phyloP scores from a whole-genome alignment of 169 alveolate genomes.

The Babesia ovata region DNA sequence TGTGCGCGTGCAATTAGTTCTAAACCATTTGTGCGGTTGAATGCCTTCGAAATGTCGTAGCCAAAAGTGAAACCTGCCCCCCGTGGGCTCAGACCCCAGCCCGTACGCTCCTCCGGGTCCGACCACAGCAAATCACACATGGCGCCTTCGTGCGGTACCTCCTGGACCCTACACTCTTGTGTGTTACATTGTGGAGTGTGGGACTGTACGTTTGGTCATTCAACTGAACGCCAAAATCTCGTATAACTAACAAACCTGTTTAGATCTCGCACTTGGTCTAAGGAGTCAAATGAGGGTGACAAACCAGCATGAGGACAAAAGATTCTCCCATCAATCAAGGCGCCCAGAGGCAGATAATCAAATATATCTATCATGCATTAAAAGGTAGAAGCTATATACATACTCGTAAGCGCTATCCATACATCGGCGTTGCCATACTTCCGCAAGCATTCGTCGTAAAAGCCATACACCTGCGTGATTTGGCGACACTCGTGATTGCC shows the following conservation, averaged over 20 bases:
- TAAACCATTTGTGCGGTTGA: slow-evolving; percentile 90
- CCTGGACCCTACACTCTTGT: slow-evolving; percentile 69
- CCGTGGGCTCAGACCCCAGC: slow-evolving; percentile 95
- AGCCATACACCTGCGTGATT: slow-evolving; percentile 95
- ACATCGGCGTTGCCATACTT: slow-evolving; percentile 94
- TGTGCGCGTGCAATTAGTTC: slow-evolving; percentile 95
- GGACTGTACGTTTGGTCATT: background rate
- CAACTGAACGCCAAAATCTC: background rate
- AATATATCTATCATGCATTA: slow-evolving; percentile 82
- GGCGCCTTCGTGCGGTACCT: slow-evolving; percentile 98
- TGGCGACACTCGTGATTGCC: slow-evolving; percentile 97
- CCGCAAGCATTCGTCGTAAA: slow-evolving; percentile 96
- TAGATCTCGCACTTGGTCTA: slow-evolving; percentile 90
- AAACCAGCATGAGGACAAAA: slow-evolving; percentile 98
- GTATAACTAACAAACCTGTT: slow-evolving; percentile 52
- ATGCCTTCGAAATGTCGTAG: slow-evolving; percentile 89
- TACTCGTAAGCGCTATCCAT: slow-evolving; percentile 93
- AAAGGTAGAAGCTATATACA: background rate
- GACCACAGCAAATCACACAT: slow-evolving; percentile 99
- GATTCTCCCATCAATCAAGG: slow-evolving; percentile 91
- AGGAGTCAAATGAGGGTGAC: slow-evolving; percentile 90
- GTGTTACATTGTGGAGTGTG: slow-evolving; percentile 57
- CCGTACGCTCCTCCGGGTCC: slow-evolving; percentile 90
- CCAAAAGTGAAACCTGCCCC: slow-evolving; percentile 99
- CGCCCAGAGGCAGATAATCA: slow-evolving; percentile 95